These are phyloP conservation scores for Grosmannia huntii DNA, from an alignment of 2,329 filamentous ascomycete species.

Conservation along the genomic window DNA sequence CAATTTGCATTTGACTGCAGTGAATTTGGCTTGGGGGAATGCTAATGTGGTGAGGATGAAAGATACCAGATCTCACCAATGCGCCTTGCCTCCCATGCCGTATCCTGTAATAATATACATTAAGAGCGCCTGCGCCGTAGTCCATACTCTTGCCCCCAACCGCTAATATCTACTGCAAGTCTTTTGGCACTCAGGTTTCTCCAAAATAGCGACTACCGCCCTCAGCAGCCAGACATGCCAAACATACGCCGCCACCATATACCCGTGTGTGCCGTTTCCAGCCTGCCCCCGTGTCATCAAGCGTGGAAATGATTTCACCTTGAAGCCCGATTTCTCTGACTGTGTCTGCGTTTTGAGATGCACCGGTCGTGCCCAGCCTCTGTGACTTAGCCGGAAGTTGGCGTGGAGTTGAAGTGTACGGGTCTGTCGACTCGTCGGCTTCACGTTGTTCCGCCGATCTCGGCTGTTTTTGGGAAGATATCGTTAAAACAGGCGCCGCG, in stretches of 20 bases:
- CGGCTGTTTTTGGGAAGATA: neutral
- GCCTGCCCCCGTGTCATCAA: constrained; percentile 31
- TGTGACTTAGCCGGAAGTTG: neutral
- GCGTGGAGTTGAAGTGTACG: neutral
- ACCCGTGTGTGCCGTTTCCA: constrained; percentile 48
- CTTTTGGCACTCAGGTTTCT: constrained; percentile 34
- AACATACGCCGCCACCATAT: constrained; percentile 44
- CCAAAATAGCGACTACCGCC: constrained; percentile 31
- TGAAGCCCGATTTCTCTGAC: constrained; percentile 27
- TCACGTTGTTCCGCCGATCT: neutral
- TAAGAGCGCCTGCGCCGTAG: neutral
- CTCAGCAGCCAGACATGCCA: constrained; percentile 39
- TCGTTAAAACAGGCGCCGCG: constrained; percentile 1
- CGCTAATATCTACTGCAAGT: neutral
- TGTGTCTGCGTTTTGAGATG: neutral
- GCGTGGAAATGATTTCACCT: constrained; percentile 36
- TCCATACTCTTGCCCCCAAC: neutral
- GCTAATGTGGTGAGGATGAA: neutral
- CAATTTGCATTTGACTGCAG: too few relatives aligned
- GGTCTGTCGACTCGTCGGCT: neutral
- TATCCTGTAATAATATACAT: neutral
- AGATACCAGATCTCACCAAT: neutral
- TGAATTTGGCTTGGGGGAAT: neutral
- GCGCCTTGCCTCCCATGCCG: neutral
- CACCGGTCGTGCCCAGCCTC: neutral